Conservation (phyloP, 2,329 filamentous ascomycete genomes). For the Domatiomyces catenatus region DNA sequence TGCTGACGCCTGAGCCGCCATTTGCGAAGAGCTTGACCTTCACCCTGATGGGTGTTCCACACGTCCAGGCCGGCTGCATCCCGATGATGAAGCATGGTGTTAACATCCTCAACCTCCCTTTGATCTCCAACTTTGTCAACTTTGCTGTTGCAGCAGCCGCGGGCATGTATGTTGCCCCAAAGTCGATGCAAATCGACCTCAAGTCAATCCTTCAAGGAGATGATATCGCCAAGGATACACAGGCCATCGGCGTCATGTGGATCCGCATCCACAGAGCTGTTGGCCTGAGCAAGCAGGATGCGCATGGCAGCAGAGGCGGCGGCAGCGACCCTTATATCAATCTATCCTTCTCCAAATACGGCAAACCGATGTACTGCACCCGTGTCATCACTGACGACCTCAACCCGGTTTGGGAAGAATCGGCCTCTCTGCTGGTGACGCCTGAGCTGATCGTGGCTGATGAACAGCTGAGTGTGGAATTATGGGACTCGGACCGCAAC, state of each 20-base stretch:
- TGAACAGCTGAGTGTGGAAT: conserved; percentile 80
- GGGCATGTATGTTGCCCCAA: conserved; percentile 85
- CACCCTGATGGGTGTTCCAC: conserved; percentile 84
- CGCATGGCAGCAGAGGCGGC: conserved; percentile 63
- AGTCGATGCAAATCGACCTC: conserved; percentile 83
- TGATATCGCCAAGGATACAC: conserved; percentile 70
- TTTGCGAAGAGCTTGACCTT: conserved; percentile 87
- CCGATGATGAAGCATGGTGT: conserved; percentile 85
- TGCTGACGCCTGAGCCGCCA: conserved; percentile 77
- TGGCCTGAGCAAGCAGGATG: conserved; percentile 83
- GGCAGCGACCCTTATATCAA: conserved; percentile 95
- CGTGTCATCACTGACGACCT: conserved; percentile 88
- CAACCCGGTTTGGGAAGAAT: conserved; percentile 86
- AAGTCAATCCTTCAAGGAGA: conserved; percentile 83
- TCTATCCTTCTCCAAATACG: conserved; percentile 86
- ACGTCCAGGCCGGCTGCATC: conserved; percentile 75
- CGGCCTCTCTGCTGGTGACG: conserved; percentile 68
- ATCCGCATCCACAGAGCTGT: conserved; percentile 78
- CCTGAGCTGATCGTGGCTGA: conserved; percentile 83
- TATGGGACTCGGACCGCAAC: conserved; percentile 90
- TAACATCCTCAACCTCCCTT: conserved; percentile 76
- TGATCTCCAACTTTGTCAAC: conserved; percentile 95
- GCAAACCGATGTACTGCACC: conserved; percentile 95
- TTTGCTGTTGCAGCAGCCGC: conserved; percentile 79
- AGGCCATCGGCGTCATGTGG: conserved; percentile 79